phyloP scores from a whole-genome alignment of 2,329 filamentous ascomycete species.

The Fusarium sp. region DNA sequence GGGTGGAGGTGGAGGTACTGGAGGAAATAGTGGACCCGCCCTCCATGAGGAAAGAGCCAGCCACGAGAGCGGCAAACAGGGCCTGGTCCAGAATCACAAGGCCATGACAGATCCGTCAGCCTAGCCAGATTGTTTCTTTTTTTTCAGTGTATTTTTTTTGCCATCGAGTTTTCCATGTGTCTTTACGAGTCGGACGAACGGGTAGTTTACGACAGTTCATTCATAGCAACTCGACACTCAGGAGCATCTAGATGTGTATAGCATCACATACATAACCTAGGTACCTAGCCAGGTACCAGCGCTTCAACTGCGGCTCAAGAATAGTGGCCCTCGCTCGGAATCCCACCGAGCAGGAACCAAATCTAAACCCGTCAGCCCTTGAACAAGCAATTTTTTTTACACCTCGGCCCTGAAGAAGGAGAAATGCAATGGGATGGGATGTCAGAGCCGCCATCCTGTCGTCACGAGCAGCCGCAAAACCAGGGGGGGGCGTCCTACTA shows the following conservation, averaged over 20 bases:
- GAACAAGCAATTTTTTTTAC: conserved; percentile 4
- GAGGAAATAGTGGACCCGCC: conserved; percentile 31
- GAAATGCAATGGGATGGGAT: not conserved
- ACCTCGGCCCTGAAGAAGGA: conserved; percentile 37
- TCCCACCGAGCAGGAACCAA: conserved; percentile 35
- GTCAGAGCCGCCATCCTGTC: conserved; percentile 18
- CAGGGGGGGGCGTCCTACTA: not conserved
- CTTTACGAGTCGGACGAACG: not conserved
- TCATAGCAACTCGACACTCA: not conserved
- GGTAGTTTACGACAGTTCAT: not conserved
- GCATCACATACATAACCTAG: not conserved
- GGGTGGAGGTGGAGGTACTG: not conserved
- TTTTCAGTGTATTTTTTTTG: conserved; percentile 1
- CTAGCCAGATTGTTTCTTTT: not conserved
- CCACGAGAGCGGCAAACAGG: conserved; percentile 4
- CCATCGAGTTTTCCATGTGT: not conserved
- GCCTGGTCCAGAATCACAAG: conserved; percentile 8
- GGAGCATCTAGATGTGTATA: not conserved
- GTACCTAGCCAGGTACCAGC: not conserved
- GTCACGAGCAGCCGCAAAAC: conserved; percentile 34
- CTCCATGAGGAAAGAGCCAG: conserved; percentile 9
- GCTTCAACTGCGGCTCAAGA: conserved; percentile 4
- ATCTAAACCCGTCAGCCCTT: not conserved
- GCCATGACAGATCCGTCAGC: conserved; percentile 6
- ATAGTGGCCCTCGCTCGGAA: conserved; percentile 26